These are phyloP conservation scores for Penicillium aurantiogriseum DNA, from an alignment of 2,329 filamentous ascomycete species.

Conservation along the genomic window DNA sequence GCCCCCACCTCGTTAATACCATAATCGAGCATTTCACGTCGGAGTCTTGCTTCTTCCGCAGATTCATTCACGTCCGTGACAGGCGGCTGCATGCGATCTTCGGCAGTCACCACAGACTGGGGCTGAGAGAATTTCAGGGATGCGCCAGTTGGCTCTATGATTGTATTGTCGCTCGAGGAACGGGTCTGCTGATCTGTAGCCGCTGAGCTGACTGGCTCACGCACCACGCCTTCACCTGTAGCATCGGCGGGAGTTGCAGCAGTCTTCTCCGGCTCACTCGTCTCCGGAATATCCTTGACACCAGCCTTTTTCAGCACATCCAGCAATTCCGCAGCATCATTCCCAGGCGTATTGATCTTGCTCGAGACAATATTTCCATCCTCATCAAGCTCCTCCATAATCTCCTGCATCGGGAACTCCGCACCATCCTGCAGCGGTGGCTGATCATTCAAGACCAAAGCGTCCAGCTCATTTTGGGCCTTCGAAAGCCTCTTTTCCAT, in stretches of 20 bases:
- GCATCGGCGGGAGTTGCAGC: conserved; percentile 10
- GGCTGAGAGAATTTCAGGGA: conserved; percentile 17
- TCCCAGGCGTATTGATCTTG: conserved; percentile 64
- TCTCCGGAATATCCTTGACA: conserved; percentile 51
- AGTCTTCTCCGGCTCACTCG: conserved; percentile 12
- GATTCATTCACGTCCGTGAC: conserved; percentile 73
- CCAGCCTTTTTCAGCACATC: conserved; percentile 77
- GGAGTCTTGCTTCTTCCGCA: conserved; percentile 73
- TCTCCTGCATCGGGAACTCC: conserved; percentile 75
- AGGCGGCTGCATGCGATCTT: conserved; percentile 37
- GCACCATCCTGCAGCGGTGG: conserved; percentile 65
- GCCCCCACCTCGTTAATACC: conserved; percentile 83
- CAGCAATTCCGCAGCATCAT: conserved; percentile 64
- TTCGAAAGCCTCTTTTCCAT: conserved; percentile 70
- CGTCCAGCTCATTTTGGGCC: conserved; percentile 65
- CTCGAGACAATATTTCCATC: conserved; percentile 78
- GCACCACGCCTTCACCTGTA: neutral
- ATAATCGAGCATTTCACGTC: conserved; percentile 88
- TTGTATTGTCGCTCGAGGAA: neutral
- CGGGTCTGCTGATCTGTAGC: neutral
- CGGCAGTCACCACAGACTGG: conserved; percentile 21
- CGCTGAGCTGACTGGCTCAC: neutral
- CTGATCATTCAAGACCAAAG: conserved; percentile 59
- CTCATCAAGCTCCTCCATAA: conserved; percentile 88
- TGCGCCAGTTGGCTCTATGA: conserved; percentile 5